These are phyloP conservation scores for Nicotiana paniculata DNA, from an alignment of 257 asterid species.

Conservation along the genomic window DNA sequence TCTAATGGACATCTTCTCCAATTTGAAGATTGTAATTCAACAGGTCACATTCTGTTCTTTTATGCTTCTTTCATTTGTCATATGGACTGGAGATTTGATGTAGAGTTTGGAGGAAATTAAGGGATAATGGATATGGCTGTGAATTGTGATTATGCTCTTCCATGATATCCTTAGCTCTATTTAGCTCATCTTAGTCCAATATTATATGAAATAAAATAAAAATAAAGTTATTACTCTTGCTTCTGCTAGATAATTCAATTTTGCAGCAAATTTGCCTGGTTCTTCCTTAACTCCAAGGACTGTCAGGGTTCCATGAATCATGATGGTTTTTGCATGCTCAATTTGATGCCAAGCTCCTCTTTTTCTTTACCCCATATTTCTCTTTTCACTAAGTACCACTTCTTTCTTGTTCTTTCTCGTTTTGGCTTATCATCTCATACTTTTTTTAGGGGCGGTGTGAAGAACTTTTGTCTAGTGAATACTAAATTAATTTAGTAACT, in stretches of 20 bases:
- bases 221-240: neutral
- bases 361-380: neutral
- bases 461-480: neutral
- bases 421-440: no score
- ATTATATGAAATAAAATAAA: no score
- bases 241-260: neutral
- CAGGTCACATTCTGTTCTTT: neutral
- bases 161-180: neutral
- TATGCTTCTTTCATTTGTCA: neutral
- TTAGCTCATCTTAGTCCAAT: neutral
- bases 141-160: neutral
- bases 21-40: neutral
- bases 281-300: no score
- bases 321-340: neutral
- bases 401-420: no score
- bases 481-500: neutral
- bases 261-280: neutral
- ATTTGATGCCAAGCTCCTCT: neutral
- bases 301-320: no score
- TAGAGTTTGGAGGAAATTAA: neutral
- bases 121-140: neutral
- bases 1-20: no score
- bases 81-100: neutral
- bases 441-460: no score
- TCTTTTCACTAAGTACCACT: neutral